phyloP scores from a whole-genome alignment of 2,329 filamentous ascomycete species.

The Nigrograna mackinnonii region DNA sequence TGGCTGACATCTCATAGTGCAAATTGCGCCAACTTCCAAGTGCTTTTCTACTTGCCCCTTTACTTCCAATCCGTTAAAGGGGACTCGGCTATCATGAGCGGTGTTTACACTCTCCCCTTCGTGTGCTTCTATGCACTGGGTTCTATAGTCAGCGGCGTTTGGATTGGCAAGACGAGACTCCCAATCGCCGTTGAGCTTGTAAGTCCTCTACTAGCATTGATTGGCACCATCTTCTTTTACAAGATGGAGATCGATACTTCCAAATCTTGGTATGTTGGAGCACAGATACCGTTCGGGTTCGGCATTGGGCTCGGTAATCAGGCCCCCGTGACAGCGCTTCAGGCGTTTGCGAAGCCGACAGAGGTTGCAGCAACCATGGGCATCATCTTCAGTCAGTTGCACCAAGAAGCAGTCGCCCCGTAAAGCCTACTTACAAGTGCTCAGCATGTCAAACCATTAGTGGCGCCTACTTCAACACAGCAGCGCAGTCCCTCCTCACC shows the following conservation, averaged over 20 bases:
- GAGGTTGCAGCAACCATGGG: background rate
- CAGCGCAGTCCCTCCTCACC: conserved; percentile 1
- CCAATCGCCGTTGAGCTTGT: no score
- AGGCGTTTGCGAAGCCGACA: conserved; percentile 3
- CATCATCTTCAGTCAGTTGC: conserved; percentile 6
- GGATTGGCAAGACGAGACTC: conserved; percentile 32
- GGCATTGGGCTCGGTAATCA: conserved; percentile 26
- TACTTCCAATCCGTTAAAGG: no score
- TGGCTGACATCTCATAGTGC: no score
- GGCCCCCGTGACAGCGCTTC: conserved; percentile 25
- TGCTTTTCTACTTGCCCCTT: no score
- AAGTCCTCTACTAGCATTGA: conserved; percentile 26
- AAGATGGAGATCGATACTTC: conserved; percentile 40
- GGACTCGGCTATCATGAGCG: background rate
- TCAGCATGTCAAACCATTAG: background rate
- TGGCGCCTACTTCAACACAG: background rate
- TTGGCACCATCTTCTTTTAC: conserved; percentile 45
- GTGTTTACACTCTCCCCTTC: conserved; percentile 3
- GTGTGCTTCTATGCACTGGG: conserved; percentile 14
- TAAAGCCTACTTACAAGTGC: background rate
- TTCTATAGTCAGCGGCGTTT: conserved; percentile 15
- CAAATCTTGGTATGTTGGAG: conserved; percentile 37
- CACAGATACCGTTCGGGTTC: conserved; percentile 23
- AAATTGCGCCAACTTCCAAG: no score
- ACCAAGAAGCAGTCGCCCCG: no score